A percentile compares a stretch with the other conserved stretches of the same genome.
These are phyloP conservation scores for Peronospora farinosa DNA, from an alignment of 352 stramenopile species.

Conservation along the genomic window DNA sequence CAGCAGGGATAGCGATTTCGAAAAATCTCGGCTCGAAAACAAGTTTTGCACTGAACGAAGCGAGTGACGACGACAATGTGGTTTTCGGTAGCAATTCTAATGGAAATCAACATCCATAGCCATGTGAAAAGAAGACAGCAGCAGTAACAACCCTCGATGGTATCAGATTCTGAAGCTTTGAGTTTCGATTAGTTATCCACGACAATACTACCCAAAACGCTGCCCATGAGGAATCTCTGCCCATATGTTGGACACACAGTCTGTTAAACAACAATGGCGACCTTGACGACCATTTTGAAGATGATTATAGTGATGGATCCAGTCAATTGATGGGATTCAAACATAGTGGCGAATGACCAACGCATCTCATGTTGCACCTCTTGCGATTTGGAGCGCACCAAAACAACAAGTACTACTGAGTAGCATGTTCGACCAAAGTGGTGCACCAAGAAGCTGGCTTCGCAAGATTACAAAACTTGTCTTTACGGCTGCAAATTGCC, in stretches of 20 bases:
- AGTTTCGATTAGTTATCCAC: not conserved
- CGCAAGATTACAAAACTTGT: slow-evolving; percentile 49
- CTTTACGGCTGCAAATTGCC: slow-evolving; percentile 49
- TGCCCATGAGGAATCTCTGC: slow-evolving; percentile 3
- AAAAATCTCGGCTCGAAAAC: slow-evolving; percentile 1
- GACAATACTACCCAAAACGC: too few relatives aligned
- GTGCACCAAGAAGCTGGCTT: slow-evolving; percentile 27
- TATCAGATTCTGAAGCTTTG: slow-evolving; percentile 1
- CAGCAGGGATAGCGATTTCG: slow-evolving; percentile 1
- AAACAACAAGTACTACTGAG: slow-evolving; percentile 17
- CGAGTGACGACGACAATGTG: slow-evolving; percentile 1
- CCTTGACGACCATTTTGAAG: slow-evolving; percentile 3
- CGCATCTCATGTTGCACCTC: slow-evolving; percentile 29
- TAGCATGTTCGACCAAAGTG: slow-evolving; percentile 31
- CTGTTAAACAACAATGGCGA: slow-evolving; percentile 6
- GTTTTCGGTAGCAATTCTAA: not conserved
- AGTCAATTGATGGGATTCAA: not conserved
- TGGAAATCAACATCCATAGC: not conserved
- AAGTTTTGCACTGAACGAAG: not conserved
- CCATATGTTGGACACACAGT: not conserved
- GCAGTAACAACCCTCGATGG: not conserved
- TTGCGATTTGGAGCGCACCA: slow-evolving; percentile 4
- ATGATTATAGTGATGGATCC: slow-evolving; percentile 2
- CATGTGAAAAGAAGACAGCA: not conserved
- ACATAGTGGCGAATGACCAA: slow-evolving; percentile 15